Base-by-base conservation (phyloP, 371 early-diverging fungal species). In the Saksenaea vasiformis region DNA sequence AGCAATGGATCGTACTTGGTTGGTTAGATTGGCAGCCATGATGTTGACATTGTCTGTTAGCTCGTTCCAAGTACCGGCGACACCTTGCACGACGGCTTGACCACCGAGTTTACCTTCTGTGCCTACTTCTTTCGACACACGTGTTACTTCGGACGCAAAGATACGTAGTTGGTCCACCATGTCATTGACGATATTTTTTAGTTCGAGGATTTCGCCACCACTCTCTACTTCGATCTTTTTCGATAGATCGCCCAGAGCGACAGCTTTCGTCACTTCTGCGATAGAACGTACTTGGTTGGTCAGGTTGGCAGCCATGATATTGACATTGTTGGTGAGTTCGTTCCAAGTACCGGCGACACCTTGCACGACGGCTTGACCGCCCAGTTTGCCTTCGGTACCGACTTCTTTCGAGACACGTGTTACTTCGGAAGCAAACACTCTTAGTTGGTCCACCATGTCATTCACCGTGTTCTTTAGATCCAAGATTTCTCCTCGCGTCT, bases 161-260 rank as follows among this genome's bases (percentile, higher is more conserved):
- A 61, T 59, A 27, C 71, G 67, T 4, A 85, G 54, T 26, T 85
- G 84, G 24, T 84, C 82, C 14, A 88, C 68, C 88, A 90, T 90
- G 58, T 84, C 71, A 71, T 89, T 88, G 39, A 90, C 89, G 66
- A 80, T 87, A 60, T 86, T 83, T 64, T 90, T 88, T 39, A 90
- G 76, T 10, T 66, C 69, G 15, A 84, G 78, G 77, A 88, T 88
- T 69, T 90, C 89, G 27, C 89, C 89, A 13, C 80, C 74, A 1
- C 85, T 83, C 43, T 87, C 86, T 2, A 87, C 82, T 35, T 86
- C 88, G 58, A 74, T 78, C 74, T 83, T 83, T 14, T 73, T 78
- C 0, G 80, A 80, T 3, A 78, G 65, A 7, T 85, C 85, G 31
- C 79, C 82, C n/a, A 56, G 17, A 0, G 88, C 85, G 1, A 87